Conservation (phyloP, 2,329 filamentous ascomycete species). For the Ascochyta fabae region DNA sequence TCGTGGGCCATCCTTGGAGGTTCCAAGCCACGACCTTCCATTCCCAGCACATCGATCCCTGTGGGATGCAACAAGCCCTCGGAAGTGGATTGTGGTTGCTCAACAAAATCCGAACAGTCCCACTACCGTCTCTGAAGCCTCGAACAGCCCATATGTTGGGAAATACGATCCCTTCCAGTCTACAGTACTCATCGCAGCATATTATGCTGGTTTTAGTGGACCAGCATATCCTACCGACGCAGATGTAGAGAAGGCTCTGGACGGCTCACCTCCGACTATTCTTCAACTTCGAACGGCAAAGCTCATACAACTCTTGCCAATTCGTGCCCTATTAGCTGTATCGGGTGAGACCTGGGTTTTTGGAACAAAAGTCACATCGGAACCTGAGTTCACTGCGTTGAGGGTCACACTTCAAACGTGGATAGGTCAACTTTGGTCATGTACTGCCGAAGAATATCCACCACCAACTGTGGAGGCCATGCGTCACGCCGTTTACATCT, state of each 20-base stretch:
- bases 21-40: conserved; percentile 44
- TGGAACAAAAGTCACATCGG: conserved; percentile 49
- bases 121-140: conserved; percentile 35
- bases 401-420: conserved; percentile 47
- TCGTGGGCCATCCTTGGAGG: conserved; percentile 22
- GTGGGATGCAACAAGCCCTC: conserved; percentile 46
- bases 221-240: conserved; percentile 21
- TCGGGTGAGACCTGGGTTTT: conserved; percentile 55
- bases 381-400: conserved; percentile 39
- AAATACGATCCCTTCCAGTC: conserved; percentile 47
- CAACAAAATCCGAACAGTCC: conserved; percentile 30
- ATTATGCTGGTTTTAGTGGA: conserved; percentile 36
- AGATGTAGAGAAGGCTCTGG: conserved; percentile 35
- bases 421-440: conserved; percentile 41
- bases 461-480: conserved; percentile 33
- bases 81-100: conserved; percentile 31
- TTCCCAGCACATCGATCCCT: conserved; percentile 43
- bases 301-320: conserved; percentile 48
- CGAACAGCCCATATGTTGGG: conserved; percentile 12
- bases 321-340: conserved; percentile 53
- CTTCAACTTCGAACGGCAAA: conserved; percentile 46
- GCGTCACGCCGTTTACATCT: conserved; percentile 1
- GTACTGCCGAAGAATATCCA: conserved; percentile 10
- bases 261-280: conserved; percentile 26
- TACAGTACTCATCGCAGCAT: conserved; percentile 44